phyloP scores from a whole-genome alignment of 352 stramenopile species.

The Globisporangium parvum region DNA sequence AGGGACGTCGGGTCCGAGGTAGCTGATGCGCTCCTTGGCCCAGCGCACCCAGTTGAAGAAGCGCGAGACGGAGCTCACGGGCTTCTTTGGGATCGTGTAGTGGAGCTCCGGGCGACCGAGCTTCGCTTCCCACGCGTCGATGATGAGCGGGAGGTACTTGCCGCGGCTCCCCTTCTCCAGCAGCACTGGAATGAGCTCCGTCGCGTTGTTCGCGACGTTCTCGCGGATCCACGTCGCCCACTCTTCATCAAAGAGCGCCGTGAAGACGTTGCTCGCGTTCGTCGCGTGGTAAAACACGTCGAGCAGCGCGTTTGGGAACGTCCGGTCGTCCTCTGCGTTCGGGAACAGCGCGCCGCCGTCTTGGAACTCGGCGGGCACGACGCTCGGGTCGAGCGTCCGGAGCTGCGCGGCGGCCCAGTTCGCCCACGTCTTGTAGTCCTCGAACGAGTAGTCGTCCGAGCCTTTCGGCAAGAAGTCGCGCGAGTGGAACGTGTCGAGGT shows the following conservation, averaged over 20 bases:
- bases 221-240: slow-evolving; percentile 53
- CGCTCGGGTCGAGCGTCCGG: slow-evolving; percentile 27
- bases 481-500: slow-evolving; percentile 80
- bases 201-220: slow-evolving; percentile 53
- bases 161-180: slow-evolving; percentile 38
- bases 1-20: slow-evolving; percentile 46
- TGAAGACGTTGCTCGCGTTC: slow-evolving; percentile 53
- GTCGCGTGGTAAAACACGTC: slow-evolving; percentile 51
- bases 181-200: slow-evolving; percentile 31
- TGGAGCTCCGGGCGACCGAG: slow-evolving; percentile 39
- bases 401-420: slow-evolving; percentile 55
- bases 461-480: slow-evolving; percentile 59
- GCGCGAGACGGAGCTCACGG: slow-evolving; percentile 53
- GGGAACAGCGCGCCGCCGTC: slow-evolving; percentile 57
- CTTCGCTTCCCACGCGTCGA: slow-evolving; percentile 60
- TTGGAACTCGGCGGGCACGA: slow-evolving; percentile 50
- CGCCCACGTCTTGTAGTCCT: slow-evolving; percentile 66
- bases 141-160: slow-evolving; percentile 47
- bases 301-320: slow-evolving; percentile 61
- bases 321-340: slow-evolving; percentile 33
- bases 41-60: slow-evolving; percentile 78
- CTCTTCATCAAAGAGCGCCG: slow-evolving; percentile 41
- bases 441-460: slow-evolving; percentile 24
- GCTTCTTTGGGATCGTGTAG: slow-evolving; percentile 67
- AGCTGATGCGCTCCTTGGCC: slow-evolving; percentile 72